Conservation (phyloP, 768 basidiomycete genomes). For the Crassisporium funariophilum region DNA sequence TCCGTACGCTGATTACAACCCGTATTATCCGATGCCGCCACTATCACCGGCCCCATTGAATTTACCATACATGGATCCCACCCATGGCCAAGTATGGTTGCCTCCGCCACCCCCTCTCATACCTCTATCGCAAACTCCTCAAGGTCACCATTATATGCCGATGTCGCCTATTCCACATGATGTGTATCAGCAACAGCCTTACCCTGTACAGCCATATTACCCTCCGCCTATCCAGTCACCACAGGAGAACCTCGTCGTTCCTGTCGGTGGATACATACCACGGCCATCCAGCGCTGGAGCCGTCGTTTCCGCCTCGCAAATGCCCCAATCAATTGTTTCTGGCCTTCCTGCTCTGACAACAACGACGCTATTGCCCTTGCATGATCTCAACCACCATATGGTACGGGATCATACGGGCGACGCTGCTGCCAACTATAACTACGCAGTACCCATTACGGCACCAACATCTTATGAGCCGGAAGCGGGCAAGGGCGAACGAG, state of each 20-base stretch:
- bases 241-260: slow-evolving; percentile 8
- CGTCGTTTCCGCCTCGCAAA: slow-evolving; percentile 29
- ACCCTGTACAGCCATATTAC: slow-evolving; percentile 14
- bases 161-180: slow-evolving; percentile 8
- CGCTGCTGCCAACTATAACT: slow-evolving; percentile 1
- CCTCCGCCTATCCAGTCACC: slow-evolving; percentile 20
- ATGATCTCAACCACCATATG: slow-evolving; percentile 9
- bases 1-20: slow-evolving; percentile 27
- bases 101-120: slow-evolving; percentile 34
- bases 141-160: slow-evolving; percentile 29
- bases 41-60: slow-evolving; percentile 41
- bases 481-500: slow-evolving; percentile 63
- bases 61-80: slow-evolving; percentile 39
- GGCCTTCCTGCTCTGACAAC: slow-evolving; percentile 40
- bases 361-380: slow-evolving; percentile 27
- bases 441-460: no score
- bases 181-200: slow-evolving; percentile 19
- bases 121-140: slow-evolving; percentile 27
- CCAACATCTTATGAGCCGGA: slow-evolving; percentile 37
- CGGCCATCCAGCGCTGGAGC: slow-evolving; percentile 58
- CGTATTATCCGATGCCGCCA: slow-evolving; percentile 37
- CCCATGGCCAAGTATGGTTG: slow-evolving; percentile 53
- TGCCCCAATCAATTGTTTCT: slow-evolving; percentile 30
- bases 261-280: slow-evolving; percentile 24
- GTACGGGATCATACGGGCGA: no score